These are phyloP conservation scores for Geotrichum bryndzae DNA, from an alignment of 1,139 yeast genomes.

Conservation along the genomic window DNA sequence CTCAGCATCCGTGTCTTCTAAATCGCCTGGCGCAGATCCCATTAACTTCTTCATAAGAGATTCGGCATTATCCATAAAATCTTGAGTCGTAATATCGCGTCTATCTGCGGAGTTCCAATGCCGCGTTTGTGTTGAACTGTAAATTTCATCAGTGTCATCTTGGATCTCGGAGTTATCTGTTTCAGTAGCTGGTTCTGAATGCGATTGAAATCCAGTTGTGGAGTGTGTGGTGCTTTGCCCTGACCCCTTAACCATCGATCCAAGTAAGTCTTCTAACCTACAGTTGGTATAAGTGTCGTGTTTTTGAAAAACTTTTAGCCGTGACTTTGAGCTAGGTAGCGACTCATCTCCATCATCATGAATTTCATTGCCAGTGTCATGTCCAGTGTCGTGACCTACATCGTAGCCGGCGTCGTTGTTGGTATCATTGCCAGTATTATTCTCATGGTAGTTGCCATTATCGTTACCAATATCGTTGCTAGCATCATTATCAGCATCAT, in stretches of 20 bases:
- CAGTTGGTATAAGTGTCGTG: conserved; percentile 17
- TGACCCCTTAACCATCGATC: conserved; percentile 1
- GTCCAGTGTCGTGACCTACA: not conserved
- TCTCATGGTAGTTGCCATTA: not conserved
- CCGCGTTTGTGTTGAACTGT: not conserved
- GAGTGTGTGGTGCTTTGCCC: not conserved
- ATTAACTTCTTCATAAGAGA: conserved; percentile 12
- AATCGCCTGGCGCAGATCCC: not conserved
- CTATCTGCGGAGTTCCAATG: conserved; percentile 16
- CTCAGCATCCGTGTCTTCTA: not conserved
- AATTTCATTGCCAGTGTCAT: not conserved
- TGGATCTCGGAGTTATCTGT: not conserved
- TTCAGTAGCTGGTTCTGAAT: conserved; percentile 4
- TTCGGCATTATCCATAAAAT: conserved; percentile 17
- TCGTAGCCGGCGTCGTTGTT: not conserved
- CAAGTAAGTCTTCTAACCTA: conserved; percentile 10
- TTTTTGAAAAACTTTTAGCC: conserved; percentile 14
- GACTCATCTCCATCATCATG: not conserved
- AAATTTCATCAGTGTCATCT: not conserved
- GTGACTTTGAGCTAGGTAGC: conserved; percentile 4
- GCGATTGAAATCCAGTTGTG: not conserved
- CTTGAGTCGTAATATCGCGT: conserved; percentile 16
- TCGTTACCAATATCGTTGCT: not conserved
- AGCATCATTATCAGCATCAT: not conserved
- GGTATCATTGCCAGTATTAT: not conserved